Evolutionary conservation across 805 yeast species (phyloP).

Genomic region (Pichia membranifaciens): DNA sequence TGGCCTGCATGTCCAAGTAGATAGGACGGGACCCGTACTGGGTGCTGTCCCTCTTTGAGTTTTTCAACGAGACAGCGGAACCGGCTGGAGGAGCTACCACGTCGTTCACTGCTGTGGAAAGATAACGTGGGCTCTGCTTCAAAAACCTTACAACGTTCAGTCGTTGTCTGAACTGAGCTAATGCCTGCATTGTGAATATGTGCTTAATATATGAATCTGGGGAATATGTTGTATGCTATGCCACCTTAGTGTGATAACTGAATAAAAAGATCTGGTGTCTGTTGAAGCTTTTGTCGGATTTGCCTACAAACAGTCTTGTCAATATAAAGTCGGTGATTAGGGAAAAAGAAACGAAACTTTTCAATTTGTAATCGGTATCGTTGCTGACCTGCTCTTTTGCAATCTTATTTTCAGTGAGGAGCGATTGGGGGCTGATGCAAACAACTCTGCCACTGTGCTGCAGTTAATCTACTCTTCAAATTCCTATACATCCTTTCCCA

Average conservation of each 20-base stretch:
- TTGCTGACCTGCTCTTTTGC: too few species aligned
- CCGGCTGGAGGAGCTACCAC: slow-evolving; percentile 39
- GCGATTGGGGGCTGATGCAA: too few species aligned
- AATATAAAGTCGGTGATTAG: not conserved
- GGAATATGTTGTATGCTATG: not conserved
- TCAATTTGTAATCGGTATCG: too few species aligned
- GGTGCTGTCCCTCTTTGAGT: slow-evolving; percentile 39
- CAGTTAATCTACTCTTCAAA: too few species aligned
- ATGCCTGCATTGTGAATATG: not conserved
- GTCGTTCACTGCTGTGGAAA: not conserved
- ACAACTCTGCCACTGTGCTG: too few species aligned
- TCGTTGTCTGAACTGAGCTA: slow-evolving; percentile 1
- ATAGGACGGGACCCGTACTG: slow-evolving; percentile 78
- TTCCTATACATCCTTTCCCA: too few species aligned
- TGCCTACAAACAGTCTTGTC: too few species aligned
- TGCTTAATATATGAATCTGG: not conserved
- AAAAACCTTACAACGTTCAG: not conserved
- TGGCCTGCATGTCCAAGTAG: slow-evolving; percentile 95
- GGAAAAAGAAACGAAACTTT: too few species aligned
- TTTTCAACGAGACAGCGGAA: slow-evolving; percentile 38
- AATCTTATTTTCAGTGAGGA: too few species aligned
- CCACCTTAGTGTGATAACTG: too few species aligned
- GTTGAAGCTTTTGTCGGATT: too few species aligned
- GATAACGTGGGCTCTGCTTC: slow-evolving; percentile 1
- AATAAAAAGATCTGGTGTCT: too few species aligned